These are phyloP conservation scores for Dothidotthia symphoricarpi DNA, from an alignment of 2,329 filamentous ascomycete genomes.

Conservation along the genomic window DNA sequence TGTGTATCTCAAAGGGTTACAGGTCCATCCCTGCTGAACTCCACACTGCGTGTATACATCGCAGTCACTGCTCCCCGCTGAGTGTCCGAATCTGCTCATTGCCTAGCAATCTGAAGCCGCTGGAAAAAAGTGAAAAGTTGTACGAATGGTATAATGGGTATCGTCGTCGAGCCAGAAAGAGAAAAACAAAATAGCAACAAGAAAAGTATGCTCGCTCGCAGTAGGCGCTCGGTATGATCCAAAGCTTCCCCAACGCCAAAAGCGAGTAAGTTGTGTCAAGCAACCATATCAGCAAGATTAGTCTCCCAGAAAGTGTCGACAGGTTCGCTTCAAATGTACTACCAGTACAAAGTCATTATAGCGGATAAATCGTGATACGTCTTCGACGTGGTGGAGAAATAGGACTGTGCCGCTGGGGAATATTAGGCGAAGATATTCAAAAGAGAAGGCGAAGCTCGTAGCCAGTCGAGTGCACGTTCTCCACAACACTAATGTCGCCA, in stretches of 20 bases:
- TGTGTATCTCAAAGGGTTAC: slow-evolving; percentile 20
- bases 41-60: slow-evolving; percentile 16
- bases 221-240: slow-evolving; percentile 31
- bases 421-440: slow-evolving; percentile 23
- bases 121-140: slow-evolving; percentile 20
- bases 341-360: slow-evolving; percentile 37
- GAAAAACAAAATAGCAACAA: slow-evolving; percentile 23
- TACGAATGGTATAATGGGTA: slow-evolving; percentile 38
- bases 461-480: slow-evolving; percentile 47
- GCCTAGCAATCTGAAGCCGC: slow-evolving; percentile 27
- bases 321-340: slow-evolving; percentile 22
- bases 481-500: slow-evolving; percentile 46
- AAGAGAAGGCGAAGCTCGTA: slow-evolving; percentile 53
- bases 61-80: slow-evolving; percentile 11
- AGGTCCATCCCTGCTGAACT: slow-evolving; percentile 12
- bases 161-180: slow-evolving; percentile 33
- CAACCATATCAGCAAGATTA: slow-evolving; percentile 16
- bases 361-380: slow-evolving; percentile 20
- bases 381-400: slow-evolving; percentile 11
- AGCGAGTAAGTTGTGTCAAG: slow-evolving; percentile 8
- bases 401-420: slow-evolving; percentile 4
- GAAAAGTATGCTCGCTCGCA: slow-evolving; percentile 21
- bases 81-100: slow-evolving; percentile 21
- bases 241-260: slow-evolving; percentile 24
- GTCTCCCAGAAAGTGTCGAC: slow-evolving; percentile 10